phyloP scores from a whole-genome alignment of 805 yeast species.

The Blastobotrys americana region DNA sequence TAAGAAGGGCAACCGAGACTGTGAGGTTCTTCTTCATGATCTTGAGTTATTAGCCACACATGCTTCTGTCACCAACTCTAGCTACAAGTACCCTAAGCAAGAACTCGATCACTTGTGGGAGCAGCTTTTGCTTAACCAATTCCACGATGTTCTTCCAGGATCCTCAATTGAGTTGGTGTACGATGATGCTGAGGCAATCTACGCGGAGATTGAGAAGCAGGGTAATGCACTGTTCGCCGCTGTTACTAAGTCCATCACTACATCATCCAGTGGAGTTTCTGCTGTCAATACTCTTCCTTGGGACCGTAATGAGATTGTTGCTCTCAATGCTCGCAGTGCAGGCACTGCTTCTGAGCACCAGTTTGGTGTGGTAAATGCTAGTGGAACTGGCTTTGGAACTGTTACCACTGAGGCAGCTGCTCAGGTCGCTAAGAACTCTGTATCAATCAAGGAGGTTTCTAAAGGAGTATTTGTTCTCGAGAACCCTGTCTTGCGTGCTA shows the following conservation, averaged over 20 bases:
- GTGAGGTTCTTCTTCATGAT: conserved; percentile 75
- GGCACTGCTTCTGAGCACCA: background rate
- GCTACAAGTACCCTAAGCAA: conserved; percentile 64
- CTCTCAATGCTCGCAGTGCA: conserved; percentile 8
- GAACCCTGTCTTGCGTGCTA: conserved; percentile 55
- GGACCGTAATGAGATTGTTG: conserved; percentile 45
- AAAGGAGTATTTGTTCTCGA: conserved; percentile 44
- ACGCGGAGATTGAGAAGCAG: conserved; percentile 48
- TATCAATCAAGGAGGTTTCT: conserved; percentile 38
- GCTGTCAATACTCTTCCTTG: conserved; percentile 57
- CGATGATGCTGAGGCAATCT: conserved; percentile 78
- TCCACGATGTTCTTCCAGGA: conserved; percentile 96
- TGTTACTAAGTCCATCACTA: conserved; percentile 40
- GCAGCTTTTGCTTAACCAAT: conserved; percentile 79
- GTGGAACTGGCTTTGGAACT: background rate
- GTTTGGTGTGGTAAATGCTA: background rate
- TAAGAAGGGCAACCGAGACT: conserved; percentile 67
- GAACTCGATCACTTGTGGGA: conserved; percentile 76
- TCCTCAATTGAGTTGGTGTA: conserved; percentile 93
- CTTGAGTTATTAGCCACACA: conserved; percentile 76
- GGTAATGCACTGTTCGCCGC: conserved; percentile 47
- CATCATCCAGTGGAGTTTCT: conserved; percentile 7
- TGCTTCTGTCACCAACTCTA: conserved; percentile 48
- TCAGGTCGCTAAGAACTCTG: conserved; percentile 18
- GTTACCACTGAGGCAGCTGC: conserved; percentile 3